Conservation (phyloP, 805 yeast species). For the Starmerella vaccinii region DNA sequence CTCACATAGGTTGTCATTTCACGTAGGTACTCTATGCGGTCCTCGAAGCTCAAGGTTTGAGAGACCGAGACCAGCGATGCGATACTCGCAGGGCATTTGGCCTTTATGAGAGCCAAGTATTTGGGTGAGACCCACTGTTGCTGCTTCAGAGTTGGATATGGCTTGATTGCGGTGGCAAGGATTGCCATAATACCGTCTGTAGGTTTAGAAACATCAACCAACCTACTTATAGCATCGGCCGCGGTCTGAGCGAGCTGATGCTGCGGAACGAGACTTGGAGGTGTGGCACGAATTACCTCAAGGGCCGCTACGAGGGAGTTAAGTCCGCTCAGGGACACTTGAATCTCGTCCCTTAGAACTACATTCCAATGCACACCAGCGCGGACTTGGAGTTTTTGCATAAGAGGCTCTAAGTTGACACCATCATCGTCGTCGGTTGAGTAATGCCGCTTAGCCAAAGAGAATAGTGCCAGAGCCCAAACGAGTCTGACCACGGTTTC, state of each 20-base stretch:
- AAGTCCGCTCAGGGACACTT: conserved; percentile 7
- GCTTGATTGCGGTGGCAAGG: conserved; percentile 36
- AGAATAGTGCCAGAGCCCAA: conserved; percentile 28
- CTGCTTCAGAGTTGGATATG: conserved; percentile 39
- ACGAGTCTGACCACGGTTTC: conserved; percentile 20
- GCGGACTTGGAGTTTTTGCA: conserved; percentile 15
- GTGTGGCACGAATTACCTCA: conserved; percentile 6
- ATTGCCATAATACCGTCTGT: conserved; percentile 25
- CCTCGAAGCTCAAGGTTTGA: conserved; percentile 9
- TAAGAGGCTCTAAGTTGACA: conserved; percentile 13
- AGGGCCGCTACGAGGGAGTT: conserved; percentile 14
- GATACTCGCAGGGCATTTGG: conserved; percentile 62
- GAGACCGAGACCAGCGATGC: conserved; percentile 41
- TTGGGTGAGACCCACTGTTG: conserved; percentile 42
- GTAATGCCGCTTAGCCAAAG: conserved; percentile 22
- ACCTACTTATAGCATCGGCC: conserved; percentile 22
- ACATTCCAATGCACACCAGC: conserved; percentile 22
- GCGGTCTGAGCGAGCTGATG: conserved; percentile 23
- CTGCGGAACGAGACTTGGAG: conserved; percentile 7
- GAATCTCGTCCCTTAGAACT: conserved; percentile 14
- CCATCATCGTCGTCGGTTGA: conserved; percentile 13
- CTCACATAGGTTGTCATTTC: conserved; percentile 50
- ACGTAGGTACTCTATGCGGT: conserved; percentile 41
- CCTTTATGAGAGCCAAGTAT: conserved; percentile 45
- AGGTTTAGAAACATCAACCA: conserved; percentile 16